Base-by-base conservation (phyloP, 768 basidiomycete species). In the Phlegmacium glaucopus region DNA sequence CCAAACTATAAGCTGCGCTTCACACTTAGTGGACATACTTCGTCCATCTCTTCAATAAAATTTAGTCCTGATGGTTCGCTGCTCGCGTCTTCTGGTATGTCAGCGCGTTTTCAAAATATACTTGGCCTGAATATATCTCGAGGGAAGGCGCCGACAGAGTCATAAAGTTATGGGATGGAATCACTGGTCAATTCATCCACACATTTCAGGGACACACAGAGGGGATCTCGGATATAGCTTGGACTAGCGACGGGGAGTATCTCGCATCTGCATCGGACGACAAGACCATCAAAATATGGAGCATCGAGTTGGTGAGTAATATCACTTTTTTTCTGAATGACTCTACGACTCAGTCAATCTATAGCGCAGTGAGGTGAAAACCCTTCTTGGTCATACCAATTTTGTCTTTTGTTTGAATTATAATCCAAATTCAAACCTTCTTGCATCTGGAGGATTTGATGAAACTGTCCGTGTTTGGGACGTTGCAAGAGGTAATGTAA, bases 401-500 rank as follows among this genome's bases (percentile, higher is more conserved):
- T 92, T 92, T 49, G 93, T 98, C 1, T 94, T 96, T 59, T 94
- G 93, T 53, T 77, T 97, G 16, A 89, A 92, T 59, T 98, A 87
- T 67, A 94, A 90, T 56, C 94, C 92, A 1, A 79, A 84, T 61
- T 89, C 90, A 0, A 94, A 93, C 63, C 70, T 99, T 28, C 72
- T 98, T 44, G 96, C 90, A 12, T 94, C 91, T 16, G 96, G 96
- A 26, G 89, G 90, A 1, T 94, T 89, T 59, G 96, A 99, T 58
- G 96, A 99, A 72, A 93, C 89, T 12, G 90, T 98, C 13, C 80
- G 91, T 40, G 78, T 98, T n/a, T 98, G 95, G 95, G 94, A 99
- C 63, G 85, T 95, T 22, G 83, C 89, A 18, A 75, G 85, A 78
- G 93, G 93, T 92, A 52, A n/a, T 47, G 39, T 9, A n/a, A 28